Evolutionary conservation across 1,284 basidiomycete species (phyloP).

Genomic region (Apiotrichum akiyoshidainum): DNA sequence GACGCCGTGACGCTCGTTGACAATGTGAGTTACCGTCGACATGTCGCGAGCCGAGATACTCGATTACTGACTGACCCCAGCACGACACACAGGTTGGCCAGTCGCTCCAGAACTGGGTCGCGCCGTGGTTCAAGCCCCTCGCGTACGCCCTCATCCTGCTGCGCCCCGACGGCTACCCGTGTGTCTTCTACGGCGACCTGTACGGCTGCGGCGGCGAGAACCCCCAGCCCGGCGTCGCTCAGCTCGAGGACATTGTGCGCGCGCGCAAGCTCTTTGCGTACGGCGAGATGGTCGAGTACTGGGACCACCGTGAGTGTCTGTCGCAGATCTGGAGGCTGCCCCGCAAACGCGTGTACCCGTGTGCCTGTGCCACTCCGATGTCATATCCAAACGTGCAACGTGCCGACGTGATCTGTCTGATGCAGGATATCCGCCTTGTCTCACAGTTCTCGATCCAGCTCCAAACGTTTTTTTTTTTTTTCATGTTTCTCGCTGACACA

Average conservation of each 20-base stretch:
- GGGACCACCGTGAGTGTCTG: conserved; percentile 54
- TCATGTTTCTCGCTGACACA: neutral
- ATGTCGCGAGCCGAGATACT: no score
- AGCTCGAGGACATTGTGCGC: conserved; percentile 56
- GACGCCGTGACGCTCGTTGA: conserved; percentile 61
- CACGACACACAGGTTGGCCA: conserved; percentile 58
- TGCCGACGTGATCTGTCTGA: neutral
- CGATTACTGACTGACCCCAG: conserved; percentile 12
- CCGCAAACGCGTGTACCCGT: no score
- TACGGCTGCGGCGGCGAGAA: conserved; percentile 56
- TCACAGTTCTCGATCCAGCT: no score
- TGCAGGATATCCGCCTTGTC: neutral
- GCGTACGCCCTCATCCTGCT: conserved; percentile 82
- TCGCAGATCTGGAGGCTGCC: no score
- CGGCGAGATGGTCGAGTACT: conserved; percentile 55
- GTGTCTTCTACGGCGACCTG: conserved; percentile 88
- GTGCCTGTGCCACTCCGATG: no score
- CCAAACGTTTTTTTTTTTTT: no score
- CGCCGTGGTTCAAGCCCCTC: conserved; percentile 58
- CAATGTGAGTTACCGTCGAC: conserved; percentile 37
- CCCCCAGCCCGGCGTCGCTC: conserved; percentile 52
- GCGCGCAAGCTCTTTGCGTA: conserved; percentile 57
- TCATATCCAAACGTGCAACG: neutral
- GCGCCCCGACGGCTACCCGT: conserved; percentile 80
- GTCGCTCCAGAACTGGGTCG: conserved; percentile 58